phyloP scores from a whole-genome alignment of 192 early-diverging fungal species.

The Spinellus fusiger region DNA sequence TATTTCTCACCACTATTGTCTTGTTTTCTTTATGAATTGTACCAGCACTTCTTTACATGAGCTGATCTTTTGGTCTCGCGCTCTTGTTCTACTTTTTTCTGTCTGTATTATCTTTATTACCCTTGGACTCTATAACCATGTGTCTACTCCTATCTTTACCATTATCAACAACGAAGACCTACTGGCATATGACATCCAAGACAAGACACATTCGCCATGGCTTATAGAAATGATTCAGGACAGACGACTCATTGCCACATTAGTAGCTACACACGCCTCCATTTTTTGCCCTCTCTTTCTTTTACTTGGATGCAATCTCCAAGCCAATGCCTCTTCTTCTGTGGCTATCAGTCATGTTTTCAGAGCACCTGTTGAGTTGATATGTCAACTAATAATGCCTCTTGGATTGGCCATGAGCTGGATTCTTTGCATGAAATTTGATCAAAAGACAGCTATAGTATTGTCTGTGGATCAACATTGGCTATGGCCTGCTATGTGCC shows the following conservation, averaged over 20 bases:
- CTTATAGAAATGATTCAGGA: conserved; percentile 15
- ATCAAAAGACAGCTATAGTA: conserved; percentile 2
- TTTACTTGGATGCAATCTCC: background rate
- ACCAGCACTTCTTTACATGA: background rate
- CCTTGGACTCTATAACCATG: background rate
- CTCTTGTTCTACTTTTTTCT: background rate
- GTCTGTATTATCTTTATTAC: conserved; percentile 2
- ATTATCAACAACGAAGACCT: background rate
- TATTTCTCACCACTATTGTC: background rate
- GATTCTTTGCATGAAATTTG: conserved; percentile 20
- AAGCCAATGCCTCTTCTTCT: background rate
- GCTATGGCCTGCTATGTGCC: background rate
- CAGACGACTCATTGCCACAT: conserved; percentile 17
- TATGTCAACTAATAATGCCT: conserved; percentile 20
- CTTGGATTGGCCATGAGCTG: conserved; percentile 18
- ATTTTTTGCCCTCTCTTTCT: conserved; percentile 22
- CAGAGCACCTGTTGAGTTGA: conserved; percentile 7
- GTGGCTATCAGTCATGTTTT: background rate
- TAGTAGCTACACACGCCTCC: conserved; percentile 23
- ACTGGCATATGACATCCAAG: background rate
- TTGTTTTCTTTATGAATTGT: background rate
- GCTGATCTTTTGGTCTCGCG: conserved; percentile 8
- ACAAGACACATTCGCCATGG: background rate
- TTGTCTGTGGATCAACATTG: background rate
- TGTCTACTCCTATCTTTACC: conserved; percentile 5